Conservation (phyloP, 2,329 filamentous ascomycete genomes). For the Trichophyton mentagrophytes region DNA sequence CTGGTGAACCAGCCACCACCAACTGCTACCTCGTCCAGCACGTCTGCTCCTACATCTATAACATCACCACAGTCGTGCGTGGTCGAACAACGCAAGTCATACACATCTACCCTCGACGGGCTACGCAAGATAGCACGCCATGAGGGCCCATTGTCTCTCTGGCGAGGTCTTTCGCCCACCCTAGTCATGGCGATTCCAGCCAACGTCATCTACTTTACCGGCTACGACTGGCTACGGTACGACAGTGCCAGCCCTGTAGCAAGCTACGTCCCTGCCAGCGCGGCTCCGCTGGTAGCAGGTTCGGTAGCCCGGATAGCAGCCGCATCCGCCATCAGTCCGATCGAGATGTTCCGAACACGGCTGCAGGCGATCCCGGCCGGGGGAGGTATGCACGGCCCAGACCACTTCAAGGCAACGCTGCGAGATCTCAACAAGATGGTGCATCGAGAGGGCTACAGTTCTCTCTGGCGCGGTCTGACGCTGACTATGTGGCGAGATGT, state of each 20-base stretch:
- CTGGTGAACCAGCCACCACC: slow-evolving; percentile 43
- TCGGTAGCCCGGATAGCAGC: slow-evolving; percentile 65
- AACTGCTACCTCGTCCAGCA: neutral
- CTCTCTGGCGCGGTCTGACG: slow-evolving; percentile 79
- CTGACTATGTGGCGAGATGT: slow-evolving; percentile 94
- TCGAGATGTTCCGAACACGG: slow-evolving; percentile 87
- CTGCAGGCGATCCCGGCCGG: slow-evolving; percentile 61
- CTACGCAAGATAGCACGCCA: slow-evolving; percentile 88
- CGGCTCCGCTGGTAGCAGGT: slow-evolving; percentile 69
- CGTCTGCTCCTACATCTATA: slow-evolving; percentile 19
- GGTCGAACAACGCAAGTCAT: slow-evolving; percentile 71
- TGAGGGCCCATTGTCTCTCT: slow-evolving; percentile 74
- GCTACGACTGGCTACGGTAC: slow-evolving; percentile 85
- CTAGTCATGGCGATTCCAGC: slow-evolving; percentile 85
- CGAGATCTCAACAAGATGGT: slow-evolving; percentile 70
- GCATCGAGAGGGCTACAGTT: slow-evolving; percentile 57
- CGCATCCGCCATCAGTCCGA: slow-evolving; percentile 70
- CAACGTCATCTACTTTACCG: slow-evolving; percentile 97
- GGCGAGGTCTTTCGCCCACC: slow-evolving; percentile 89
- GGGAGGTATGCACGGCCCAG: slow-evolving; percentile 30
- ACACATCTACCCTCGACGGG: slow-evolving; percentile 84
- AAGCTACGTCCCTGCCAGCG: slow-evolving; percentile 50
- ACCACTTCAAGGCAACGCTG: slow-evolving; percentile 68
- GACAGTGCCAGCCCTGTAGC: slow-evolving; percentile 60
- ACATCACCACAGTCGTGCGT: slow-evolving; percentile 49